Evolutionary conservation across 2,329 filamentous ascomycete genomes (phyloP).

Genomic region (Cryphonectria naterciae): DNA sequence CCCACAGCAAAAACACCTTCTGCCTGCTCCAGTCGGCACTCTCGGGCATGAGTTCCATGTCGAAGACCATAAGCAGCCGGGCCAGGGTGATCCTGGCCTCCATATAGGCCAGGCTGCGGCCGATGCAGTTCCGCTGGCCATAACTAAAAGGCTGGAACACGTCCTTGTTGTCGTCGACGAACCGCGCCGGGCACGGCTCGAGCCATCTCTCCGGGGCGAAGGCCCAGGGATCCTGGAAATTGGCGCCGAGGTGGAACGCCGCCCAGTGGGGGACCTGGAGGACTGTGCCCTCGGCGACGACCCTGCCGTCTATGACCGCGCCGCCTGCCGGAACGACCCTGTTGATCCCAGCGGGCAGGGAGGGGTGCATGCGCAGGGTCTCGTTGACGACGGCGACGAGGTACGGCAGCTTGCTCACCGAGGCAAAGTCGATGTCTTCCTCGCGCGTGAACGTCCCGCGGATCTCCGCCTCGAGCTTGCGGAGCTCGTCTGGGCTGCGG

Average conservation of each 20-base stretch:
- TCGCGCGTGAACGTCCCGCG: constrained; percentile 12
- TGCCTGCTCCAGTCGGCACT: constrained; percentile 29
- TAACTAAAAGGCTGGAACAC: constrained; percentile 29
- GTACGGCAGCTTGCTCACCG: constrained; percentile 27
- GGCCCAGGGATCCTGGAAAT: constrained; percentile 35
- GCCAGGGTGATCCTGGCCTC: constrained; percentile 34
- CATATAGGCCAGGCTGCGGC: constrained; percentile 32
- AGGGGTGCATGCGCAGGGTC: constrained; percentile 31
- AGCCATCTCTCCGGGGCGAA: constrained; percentile 42
- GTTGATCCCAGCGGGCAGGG: constrained; percentile 24
- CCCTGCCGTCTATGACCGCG: constrained; percentile 29
- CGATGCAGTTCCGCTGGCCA: constrained; percentile 27
- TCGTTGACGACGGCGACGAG: constrained; percentile 29
- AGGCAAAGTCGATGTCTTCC: constrained; percentile 18
- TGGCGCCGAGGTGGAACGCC: constrained; percentile 34
- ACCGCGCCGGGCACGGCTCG: constrained; percentile 23
- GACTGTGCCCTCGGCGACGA: constrained; percentile 37
- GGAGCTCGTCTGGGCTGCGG: constrained; percentile 24
- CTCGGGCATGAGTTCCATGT: constrained; percentile 33
- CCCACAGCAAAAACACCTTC: constrained; percentile 31
- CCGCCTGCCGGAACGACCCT: constrained; percentile 32
- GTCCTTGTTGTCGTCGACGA: constrained; percentile 24
- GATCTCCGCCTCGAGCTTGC: constrained; percentile 22
- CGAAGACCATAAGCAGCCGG: constrained; percentile 33
- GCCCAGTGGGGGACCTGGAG: constrained; percentile 39